These are phyloP conservation scores for Hyphopichia buzzinii DNA, from an alignment of 1,139 yeast species.

Conservation along the genomic window DNA sequence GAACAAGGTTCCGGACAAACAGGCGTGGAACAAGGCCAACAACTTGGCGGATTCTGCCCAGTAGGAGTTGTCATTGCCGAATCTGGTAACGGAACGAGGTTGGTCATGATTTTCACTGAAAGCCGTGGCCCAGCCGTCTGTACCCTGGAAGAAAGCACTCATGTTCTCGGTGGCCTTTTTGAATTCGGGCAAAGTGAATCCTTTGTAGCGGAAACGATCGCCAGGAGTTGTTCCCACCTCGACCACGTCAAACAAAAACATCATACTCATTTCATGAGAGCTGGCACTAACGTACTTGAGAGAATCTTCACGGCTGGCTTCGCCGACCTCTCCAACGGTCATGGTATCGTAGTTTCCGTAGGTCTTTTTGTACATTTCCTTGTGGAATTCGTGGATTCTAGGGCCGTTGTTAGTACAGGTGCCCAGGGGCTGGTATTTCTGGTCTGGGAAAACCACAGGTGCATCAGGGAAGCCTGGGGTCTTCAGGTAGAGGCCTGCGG, in stretches of 20 bases:
- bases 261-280: conserved; percentile 50
- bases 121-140: conserved; percentile 61
- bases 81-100: conserved; percentile 52
- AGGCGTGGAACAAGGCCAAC: conserved; percentile 43
- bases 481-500: conserved; percentile 54
- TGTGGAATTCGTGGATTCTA: conserved; percentile 55
- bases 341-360: conserved; percentile 49
- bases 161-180: conserved; percentile 38
- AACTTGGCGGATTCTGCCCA: conserved; percentile 43
- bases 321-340: conserved; percentile 59
- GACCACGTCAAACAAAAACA: conserved; percentile 49
- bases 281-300: conserved; percentile 49
- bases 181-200: conserved; percentile 39
- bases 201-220: conserved; percentile 33
- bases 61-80: conserved; percentile 42
- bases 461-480: conserved; percentile 48
- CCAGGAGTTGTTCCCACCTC: conserved; percentile 38
- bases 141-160: conserved; percentile 40
- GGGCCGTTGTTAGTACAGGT: conserved; percentile 44
- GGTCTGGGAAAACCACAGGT: conserved; percentile 41
- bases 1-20: conserved; percentile 56
- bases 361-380: conserved; percentile 47
- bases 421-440: conserved; percentile 38
- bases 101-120: conserved; percentile 61
- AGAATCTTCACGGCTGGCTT: conserved; percentile 39